A percentile compares a stretch with the other conserved stretches of the same genome.
Conservation (phyloP, 2,329 filamentous ascomycete species). For the Colletotrichum sp. region DNA sequence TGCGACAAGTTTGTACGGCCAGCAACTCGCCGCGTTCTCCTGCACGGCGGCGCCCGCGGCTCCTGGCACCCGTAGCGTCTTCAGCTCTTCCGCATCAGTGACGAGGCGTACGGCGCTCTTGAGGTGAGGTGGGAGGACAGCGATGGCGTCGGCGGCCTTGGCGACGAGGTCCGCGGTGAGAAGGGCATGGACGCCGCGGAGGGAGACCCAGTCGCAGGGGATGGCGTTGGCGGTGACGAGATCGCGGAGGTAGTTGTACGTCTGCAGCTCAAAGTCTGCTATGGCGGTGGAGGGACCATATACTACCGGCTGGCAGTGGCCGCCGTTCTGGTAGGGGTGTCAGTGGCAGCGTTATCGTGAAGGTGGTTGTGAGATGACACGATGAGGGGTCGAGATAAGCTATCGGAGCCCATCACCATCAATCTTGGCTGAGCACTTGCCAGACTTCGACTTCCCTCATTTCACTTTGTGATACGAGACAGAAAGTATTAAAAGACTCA, state of each 20-base stretch:
- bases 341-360: background rate
- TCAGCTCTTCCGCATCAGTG: constrained; percentile 44
- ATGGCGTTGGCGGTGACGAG: constrained; percentile 64
- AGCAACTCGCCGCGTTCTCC: constrained; percentile 69
- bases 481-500: constrained; percentile 46
- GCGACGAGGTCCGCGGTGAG: constrained; percentile 61
- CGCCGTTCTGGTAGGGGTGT: constrained; percentile 60
- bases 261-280: constrained; percentile 74
- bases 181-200: constrained; percentile 69
- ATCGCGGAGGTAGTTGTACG: constrained; percentile 63
- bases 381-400: background rate
- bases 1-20: constrained; percentile 85
- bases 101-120: constrained; percentile 51
- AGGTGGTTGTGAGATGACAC: background rate
- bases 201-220: constrained; percentile 71
- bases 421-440: background rate
- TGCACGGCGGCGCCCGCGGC: constrained; percentile 71
- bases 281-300: constrained; percentile 66
- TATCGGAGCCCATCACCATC: background rate
- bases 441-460: background rate
- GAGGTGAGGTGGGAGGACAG: constrained; percentile 64
- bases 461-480: background rate
- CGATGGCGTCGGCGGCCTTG: constrained; percentile 55
- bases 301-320: constrained; percentile 77
- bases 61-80: constrained; percentile 56